phyloP scores from a whole-genome alignment of 2,329 filamentous ascomycete genomes.

The Pseudogymnoascus sp. region DNA sequence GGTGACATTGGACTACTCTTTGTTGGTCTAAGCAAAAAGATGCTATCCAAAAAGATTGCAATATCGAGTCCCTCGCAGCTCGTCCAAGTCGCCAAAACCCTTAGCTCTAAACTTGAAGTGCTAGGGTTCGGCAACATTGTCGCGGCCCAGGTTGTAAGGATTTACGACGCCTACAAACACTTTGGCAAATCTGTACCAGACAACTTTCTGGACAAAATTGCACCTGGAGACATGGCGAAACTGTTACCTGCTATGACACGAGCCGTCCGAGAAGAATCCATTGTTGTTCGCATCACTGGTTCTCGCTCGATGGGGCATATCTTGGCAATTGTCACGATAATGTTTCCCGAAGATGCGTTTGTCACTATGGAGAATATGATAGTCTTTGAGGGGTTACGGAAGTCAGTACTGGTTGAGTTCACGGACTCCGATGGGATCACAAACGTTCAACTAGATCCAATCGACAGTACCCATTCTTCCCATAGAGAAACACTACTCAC shows the following conservation, averaged over 20 bases:
- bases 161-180: not conserved
- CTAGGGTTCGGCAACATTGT: not conserved
- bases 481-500: not conserved
- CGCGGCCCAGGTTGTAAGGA: not conserved
- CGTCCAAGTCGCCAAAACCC: constrained; percentile 11
- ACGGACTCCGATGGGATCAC: not conserved
- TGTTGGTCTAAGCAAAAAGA: not conserved
- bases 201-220: not conserved
- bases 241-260: not conserved
- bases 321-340: not conserved
- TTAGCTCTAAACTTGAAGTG: not conserved
- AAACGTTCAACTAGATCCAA: not conserved
- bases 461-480: not conserved
- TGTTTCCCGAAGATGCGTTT: not conserved
- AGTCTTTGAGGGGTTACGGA: not conserved
- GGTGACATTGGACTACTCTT: not conserved
- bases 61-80: not conserved
- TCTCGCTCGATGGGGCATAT: not conserved
- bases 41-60: not conserved
- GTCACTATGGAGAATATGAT: not conserved
- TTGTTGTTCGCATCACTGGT: not conserved
- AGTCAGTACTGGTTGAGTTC: not conserved
- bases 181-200: not conserved
- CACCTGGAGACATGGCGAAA: not conserved
- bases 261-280: not conserved